Conservation (phyloP, 1,284 basidiomycete genomes). For the Apiotrichum montevideense region DNA sequence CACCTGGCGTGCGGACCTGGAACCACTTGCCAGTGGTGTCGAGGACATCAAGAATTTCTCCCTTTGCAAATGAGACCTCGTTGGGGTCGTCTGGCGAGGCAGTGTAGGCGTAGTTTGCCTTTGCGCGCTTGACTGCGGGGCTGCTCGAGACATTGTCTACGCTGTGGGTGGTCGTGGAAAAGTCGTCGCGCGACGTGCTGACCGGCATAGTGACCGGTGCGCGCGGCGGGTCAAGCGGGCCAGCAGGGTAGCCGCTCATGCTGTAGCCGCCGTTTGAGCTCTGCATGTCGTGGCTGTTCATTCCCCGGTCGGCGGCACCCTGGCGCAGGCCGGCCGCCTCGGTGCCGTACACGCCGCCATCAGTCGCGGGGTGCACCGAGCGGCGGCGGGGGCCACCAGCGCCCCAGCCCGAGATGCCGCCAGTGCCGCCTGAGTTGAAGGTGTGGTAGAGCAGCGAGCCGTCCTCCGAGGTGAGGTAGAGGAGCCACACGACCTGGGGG, state of each 20-base stretch:
- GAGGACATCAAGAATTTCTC: constrained; percentile 86
- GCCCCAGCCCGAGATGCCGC: constrained; percentile 68
- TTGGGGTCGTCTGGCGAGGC: constrained; percentile 92
- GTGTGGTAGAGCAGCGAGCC: constrained; percentile 75
- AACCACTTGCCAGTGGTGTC: constrained; percentile 95
- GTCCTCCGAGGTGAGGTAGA: constrained; percentile 94
- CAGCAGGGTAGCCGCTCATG: constrained; percentile 3
- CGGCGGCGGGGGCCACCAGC: constrained; percentile 29
- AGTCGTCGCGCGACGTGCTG: constrained; percentile 6
- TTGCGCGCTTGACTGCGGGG: constrained; percentile 19
- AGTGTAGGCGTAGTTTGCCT: constrained; percentile 57
- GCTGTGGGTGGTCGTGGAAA: constrained; percentile 3
- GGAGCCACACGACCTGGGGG: constrained; percentile 83
- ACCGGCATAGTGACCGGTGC: background rate
- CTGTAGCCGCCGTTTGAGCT: constrained; percentile 21
- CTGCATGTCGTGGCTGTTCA: constrained; percentile 22
- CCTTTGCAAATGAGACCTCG: constrained; percentile 90
- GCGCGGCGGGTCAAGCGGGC: background rate
- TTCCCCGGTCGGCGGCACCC: constrained; percentile 24
- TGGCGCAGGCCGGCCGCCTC: constrained; percentile 15
- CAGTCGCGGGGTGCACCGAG: constrained; percentile 8
- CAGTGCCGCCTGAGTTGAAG: constrained; percentile 79
- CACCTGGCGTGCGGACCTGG: constrained; percentile 82
- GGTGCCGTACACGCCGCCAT: constrained; percentile 9
- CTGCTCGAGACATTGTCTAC: constrained; percentile 2